These are phyloP conservation scores for Ormosia emarginata DNA, from an alignment of 306 rosid genomes.

Conservation along the genomic window DNA sequence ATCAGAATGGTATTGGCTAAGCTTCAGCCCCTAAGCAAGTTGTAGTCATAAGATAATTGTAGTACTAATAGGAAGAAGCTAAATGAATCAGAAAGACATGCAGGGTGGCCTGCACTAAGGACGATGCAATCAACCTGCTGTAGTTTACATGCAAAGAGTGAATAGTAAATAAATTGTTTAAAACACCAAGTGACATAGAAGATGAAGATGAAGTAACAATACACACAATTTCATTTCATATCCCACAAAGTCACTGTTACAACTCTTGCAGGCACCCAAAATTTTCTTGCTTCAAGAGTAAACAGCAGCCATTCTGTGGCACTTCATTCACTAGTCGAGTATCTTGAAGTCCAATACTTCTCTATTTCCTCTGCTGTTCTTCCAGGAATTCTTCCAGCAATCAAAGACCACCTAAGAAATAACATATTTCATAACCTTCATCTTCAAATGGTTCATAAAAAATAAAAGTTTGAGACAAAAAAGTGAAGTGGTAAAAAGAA, in stretches of 20 bases:
- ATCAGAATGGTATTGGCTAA: no score
- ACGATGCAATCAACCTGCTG: not conserved
- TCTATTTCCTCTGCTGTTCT: conserved; percentile 94
- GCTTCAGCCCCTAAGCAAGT: no score
- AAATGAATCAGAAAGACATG: not conserved
- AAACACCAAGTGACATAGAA: not conserved
- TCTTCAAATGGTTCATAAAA: not conserved
- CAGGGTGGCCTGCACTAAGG: not conserved
- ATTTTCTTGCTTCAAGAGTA: conserved; percentile 30
- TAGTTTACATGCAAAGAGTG: not conserved
- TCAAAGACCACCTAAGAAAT: conserved; percentile 72
- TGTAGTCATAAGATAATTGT: no score
- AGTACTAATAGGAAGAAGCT: not conserved
- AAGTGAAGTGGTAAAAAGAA: not conserved
- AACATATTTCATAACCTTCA: not conserved
- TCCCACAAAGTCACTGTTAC: conserved; percentile 6
- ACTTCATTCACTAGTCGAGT: conserved; percentile 54
- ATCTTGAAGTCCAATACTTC: conserved; percentile 79
- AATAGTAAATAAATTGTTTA: not conserved
- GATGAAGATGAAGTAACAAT: not conserved
- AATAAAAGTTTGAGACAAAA: not conserved
- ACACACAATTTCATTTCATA: conserved; percentile 26
- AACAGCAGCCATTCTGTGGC: not conserved
- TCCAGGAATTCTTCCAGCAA: conserved; percentile 98
- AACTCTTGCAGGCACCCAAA: conserved; percentile 28